Percentiles rank a stretch among this genome's conserved stretches.
These are phyloP conservation scores for Pseudocercospora ulei DNA, from an alignment of 2,329 filamentous ascomycete species.

Conservation along the genomic window DNA sequence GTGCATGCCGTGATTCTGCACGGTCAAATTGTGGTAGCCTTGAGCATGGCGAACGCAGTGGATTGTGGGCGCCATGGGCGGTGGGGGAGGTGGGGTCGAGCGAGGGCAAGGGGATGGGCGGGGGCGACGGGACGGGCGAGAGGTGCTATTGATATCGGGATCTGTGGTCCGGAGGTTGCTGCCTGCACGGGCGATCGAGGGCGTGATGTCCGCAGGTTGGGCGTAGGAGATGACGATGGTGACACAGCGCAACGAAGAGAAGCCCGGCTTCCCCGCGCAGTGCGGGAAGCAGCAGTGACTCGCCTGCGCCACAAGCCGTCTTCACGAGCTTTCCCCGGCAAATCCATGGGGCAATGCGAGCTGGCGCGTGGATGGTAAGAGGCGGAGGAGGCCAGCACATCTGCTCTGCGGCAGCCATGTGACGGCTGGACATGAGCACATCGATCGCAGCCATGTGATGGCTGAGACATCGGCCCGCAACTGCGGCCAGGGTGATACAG, in stretches of 20 bases:
- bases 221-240: neutral
- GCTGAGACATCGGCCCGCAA: no score
- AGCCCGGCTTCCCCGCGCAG: neutral
- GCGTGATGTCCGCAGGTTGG: conserved; percentile 2
- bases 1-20: conserved; percentile 59
- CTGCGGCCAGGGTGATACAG: no score
- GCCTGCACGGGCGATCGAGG: neutral
- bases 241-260: conserved; percentile 4
- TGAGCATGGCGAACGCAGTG: conserved; percentile 62
- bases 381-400: no score
- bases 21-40: conserved; percentile 68
- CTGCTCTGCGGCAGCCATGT: no score
- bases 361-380: neutral
- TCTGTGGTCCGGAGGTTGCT: neutral
- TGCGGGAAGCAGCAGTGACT: conserved; percentile 5
- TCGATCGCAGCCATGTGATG: no score
- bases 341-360: conserved; percentile 2
- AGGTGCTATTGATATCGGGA: neutral
- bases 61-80: conserved; percentile 37
- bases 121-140: neutral
- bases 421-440: no score
- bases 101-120: no score
- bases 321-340: neutral
- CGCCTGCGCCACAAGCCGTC: neutral
- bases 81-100: no score